A percentile compares a stretch with the other conserved stretches of the same genome.
These are phyloP conservation scores for Nicotiana paniculata DNA, from an alignment of 257 asterid genomes.

Conservation along the genomic window DNA sequence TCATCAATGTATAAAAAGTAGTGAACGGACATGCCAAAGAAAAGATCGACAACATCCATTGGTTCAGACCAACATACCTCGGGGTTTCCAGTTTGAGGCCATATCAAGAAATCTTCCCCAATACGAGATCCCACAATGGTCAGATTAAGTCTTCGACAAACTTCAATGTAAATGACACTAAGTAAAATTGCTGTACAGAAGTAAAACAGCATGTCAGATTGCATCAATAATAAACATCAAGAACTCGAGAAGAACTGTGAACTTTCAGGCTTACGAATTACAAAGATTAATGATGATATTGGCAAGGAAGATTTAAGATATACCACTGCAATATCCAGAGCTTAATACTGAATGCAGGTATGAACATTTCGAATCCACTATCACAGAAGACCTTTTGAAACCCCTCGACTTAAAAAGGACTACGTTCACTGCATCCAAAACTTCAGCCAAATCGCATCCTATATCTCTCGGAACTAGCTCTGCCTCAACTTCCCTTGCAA, in stretches of 20 bases:
- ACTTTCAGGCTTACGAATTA: neutral
- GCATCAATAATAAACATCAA: neutral
- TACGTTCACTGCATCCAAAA: slow-evolving; percentile 77
- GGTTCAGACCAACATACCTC: slow-evolving; percentile 46
- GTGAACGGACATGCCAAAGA: neutral
- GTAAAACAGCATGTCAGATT: slow-evolving; percentile 15
- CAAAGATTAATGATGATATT: neutral
- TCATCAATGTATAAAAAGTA: neutral
- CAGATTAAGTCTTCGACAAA: slow-evolving; percentile 82
- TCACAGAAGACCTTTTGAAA: slow-evolving; percentile 64
- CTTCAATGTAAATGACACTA: slow-evolving; percentile 90
- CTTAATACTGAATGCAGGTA: slow-evolving; percentile 82
- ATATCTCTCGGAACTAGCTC: slow-evolving; percentile 78
- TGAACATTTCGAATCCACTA: slow-evolving; percentile 67
- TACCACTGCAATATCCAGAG: slow-evolving; percentile 76
- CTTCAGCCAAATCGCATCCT: slow-evolving; percentile 74
- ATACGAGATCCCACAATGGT: slow-evolving; percentile 90
- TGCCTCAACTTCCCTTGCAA: slow-evolving; percentile 86
- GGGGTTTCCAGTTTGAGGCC: slow-evolving; percentile 90
- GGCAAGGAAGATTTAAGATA: neutral
- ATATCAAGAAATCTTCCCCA: slow-evolving; percentile 94
- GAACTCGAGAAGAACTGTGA: neutral
- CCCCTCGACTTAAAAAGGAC: slow-evolving; percentile 71
- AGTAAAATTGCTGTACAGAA: slow-evolving; percentile 73
- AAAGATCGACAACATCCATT: neutral